phyloP scores from a whole-genome alignment of 164 flowering plant genomes.

The Litsea cubeba region DNA sequence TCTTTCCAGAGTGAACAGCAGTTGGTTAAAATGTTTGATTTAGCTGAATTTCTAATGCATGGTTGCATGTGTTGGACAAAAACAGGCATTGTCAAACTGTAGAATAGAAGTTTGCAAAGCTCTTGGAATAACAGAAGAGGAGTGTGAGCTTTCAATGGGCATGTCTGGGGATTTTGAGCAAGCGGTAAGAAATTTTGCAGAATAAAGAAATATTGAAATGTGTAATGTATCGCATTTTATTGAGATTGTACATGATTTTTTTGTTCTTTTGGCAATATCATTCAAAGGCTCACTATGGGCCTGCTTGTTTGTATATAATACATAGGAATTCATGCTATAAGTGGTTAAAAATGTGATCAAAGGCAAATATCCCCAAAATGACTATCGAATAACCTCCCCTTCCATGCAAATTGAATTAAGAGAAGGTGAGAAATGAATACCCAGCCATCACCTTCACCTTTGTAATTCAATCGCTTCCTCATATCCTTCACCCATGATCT shows the following conservation, averaged over 20 bases:
- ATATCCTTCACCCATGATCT: too few relatives aligned
- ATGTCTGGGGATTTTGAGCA: conserved; percentile 96
- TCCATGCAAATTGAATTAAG: too few relatives aligned
- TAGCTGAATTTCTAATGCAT: neutral
- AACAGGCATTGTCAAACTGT: conserved; percentile 65
- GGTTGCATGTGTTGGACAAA: conserved; percentile 8
- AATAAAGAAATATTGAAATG: neutral
- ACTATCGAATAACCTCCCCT: too few relatives aligned
- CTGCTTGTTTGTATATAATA: too few relatives aligned
- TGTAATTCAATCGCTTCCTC: too few relatives aligned
- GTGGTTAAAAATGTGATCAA: too few relatives aligned
- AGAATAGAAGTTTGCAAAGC: conserved; percentile 76
- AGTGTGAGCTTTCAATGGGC: conserved; percentile 96
- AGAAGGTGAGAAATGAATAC: too few relatives aligned
- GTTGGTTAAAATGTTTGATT: neutral
- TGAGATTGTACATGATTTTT: neutral
- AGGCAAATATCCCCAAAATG: too few relatives aligned
- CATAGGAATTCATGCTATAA: too few relatives aligned
- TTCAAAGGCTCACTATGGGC: neutral
- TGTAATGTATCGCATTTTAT: neutral
- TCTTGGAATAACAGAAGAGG: conserved; percentile 65
- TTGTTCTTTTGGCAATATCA: neutral
- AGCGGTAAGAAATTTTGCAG: conserved; percentile 53
- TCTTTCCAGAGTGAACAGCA: neutral
- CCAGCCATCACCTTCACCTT: too few relatives aligned